Conservation (phyloP, 331 rosid species). For the Telfairia occidentalis region DNA sequence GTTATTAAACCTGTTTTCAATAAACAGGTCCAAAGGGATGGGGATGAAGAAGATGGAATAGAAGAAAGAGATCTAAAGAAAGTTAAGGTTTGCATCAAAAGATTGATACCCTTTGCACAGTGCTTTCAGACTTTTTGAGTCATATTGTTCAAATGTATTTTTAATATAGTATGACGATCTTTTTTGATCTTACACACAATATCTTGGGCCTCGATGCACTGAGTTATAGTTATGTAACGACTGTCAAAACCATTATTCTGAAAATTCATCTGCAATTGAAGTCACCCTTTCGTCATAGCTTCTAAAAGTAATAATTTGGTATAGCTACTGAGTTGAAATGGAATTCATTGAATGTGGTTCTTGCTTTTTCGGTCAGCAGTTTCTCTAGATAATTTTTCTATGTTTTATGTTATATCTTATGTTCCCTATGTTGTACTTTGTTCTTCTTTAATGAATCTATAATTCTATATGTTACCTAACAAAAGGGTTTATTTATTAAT, state of each 20-base stretch:
- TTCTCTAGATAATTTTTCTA: not conserved
- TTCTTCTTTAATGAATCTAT: not conserved
- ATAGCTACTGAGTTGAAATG: not conserved
- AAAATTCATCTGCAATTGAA: not conserved
- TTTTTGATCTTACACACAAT: not conserved
- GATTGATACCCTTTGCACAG: not conserved
- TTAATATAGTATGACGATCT: not conserved
- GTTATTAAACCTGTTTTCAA: slow-evolving; percentile 1
- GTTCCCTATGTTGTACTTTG: not conserved
- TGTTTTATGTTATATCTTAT: not conserved
- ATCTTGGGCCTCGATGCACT: not conserved
- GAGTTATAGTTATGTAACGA: not conserved
- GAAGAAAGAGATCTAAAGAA: slow-evolving; percentile 29
- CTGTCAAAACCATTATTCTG: not conserved
- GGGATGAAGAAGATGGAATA: slow-evolving; percentile 29
- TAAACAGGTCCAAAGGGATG: slow-evolving; percentile 27
- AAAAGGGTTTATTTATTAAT: not conserved
- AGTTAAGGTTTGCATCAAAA: slow-evolving; percentile 30
- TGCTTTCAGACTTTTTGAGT: not conserved
- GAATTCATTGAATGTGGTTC: not conserved
- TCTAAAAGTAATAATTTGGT: not conserved
- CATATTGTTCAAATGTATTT: not conserved
- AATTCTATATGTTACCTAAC: not conserved
- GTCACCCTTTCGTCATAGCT: not conserved
- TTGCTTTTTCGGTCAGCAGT: not conserved